Conservation (phyloP, 306 rosid species). For the Citrullus colocynthis region DNA sequence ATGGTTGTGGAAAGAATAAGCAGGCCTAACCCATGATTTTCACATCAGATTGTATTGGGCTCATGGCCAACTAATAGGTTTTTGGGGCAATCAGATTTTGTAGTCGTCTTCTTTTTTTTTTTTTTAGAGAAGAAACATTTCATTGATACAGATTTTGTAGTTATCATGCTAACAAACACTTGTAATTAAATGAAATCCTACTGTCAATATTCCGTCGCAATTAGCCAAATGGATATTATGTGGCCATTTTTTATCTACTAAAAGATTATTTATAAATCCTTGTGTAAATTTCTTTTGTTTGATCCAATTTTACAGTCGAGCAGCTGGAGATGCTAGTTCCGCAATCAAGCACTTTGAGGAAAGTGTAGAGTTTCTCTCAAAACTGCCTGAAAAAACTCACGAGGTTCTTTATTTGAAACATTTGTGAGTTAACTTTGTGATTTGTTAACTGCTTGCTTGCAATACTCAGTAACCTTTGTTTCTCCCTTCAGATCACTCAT, state of each 20-base stretch:
- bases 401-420: slow-evolving; percentile 46
- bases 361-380: slow-evolving; percentile 79
- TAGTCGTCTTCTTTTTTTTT: background rate
- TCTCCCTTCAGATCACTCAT: slow-evolving; percentile 46
- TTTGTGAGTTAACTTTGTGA: background rate
- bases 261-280: background rate
- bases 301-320: slow-evolving; percentile 50
- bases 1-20: background rate
- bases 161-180: background rate
- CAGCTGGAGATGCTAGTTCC: slow-evolving; percentile 65
- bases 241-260: background rate
- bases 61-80: background rate
- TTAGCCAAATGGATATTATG: background rate
- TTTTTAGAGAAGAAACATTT: too few relatives aligned
- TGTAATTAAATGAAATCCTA: background rate
- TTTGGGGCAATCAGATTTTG: background rate
- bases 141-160: background rate
- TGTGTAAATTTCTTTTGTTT: background rate
- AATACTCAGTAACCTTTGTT: background rate
- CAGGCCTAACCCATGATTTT: background rate
- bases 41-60: background rate
- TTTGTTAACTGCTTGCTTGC: background rate
- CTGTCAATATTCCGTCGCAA: background rate
- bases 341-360: slow-evolving; percentile 75
- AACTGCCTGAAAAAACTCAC: slow-evolving; percentile 54